Base-by-base conservation (phyloP, 1,284 basidiomycete species). In the Rhodotorula mucilaginosa region DNA sequence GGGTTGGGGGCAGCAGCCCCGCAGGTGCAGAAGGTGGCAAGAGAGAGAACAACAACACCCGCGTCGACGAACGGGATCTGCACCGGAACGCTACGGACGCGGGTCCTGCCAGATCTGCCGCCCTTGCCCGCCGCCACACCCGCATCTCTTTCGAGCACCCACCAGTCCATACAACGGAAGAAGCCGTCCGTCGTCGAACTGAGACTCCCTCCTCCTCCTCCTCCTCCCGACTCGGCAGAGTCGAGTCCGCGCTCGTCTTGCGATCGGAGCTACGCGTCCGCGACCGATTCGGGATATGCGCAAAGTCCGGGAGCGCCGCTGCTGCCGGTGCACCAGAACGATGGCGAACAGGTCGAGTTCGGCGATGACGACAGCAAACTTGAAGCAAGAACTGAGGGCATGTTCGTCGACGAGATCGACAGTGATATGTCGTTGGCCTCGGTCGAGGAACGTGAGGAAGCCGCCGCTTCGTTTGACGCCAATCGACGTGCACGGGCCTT, bases 241-340 rank as follows among this genome's bases (percentile, higher is more conserved):
- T 7, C 57, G 23, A 47, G 60, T n/a, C 39, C 49, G 29, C 52
- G 44, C 23, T 34, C 48, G 13, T 26, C 52, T 13, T 23, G 56
- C 44, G 54, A 57, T 15, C 29, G 44, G 12, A 62, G 54, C 29
- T 65, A 63, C 26, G 31, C 56, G 12, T 74, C 70, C 4, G 64
- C 65, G 5, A 46, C 39, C 57, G 73, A 74, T 59, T 71, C 70
- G 6, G 73, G 73, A 5, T 74, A 74, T 47, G 73, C 67, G 4
- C 52, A 58, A n/a, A 65, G 62, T 31, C 54, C 54, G 26, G 8
- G 26, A 18, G 26, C 26, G 13, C 54, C 26, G 26, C 52, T 13
- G 52, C 29, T 29, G 15, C n/a, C 18, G 52, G 54, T 26, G 16
- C 26, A 16, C 52, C 7, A 61, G 57, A n/a, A 44, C 60, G n/a